Evolutionary conservation across 768 basidiomycete genomes (phyloP).

Genomic region (Sarcomyxa edulis): DNA sequence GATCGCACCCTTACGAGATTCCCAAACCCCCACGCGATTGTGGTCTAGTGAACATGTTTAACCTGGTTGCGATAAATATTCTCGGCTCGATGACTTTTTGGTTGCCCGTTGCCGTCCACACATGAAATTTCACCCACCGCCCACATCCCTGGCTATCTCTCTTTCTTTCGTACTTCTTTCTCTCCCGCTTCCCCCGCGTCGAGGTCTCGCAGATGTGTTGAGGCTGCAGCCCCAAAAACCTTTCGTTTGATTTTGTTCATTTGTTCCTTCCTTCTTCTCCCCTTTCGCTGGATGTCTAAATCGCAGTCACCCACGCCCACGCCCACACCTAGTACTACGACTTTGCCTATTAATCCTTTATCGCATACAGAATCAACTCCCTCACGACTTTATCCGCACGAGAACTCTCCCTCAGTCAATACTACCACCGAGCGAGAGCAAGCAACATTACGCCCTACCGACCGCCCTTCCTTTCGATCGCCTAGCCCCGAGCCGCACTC

Average conservation of each 20-base stretch:
- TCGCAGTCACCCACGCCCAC: constrained; percentile 41
- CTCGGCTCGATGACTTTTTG: constrained; percentile 12
- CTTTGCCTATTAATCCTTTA: constrained; percentile 30
- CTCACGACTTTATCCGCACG: constrained; percentile 38
- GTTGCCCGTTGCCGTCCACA: constrained; percentile 12
- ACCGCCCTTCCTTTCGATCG: constrained; percentile 2
- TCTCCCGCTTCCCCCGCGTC: constrained; percentile 17
- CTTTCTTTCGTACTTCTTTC: constrained; percentile 21
- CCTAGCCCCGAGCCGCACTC: no score
- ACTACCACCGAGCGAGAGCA: constrained; percentile 10
- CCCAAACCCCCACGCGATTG: constrained; percentile 1
- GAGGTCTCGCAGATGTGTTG: constrained; percentile 35
- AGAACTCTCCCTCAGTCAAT: constrained; percentile 24
- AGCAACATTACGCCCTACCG: constrained; percentile 10
- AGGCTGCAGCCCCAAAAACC: constrained; percentile 33
- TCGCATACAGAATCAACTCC: constrained; percentile 28
- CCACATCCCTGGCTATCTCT: no score
- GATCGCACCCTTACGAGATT: constrained; percentile 4
- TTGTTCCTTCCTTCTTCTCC: constrained; percentile 17
- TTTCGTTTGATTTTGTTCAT: constrained; percentile 24
- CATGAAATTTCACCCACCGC: constrained; percentile 16
- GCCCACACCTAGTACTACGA: no score
- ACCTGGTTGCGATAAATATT: constrained; percentile 14
- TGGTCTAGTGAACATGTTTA: constrained; percentile 1
- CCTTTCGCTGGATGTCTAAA: constrained; percentile 41